Conservation (phyloP, 345 rosid species). For the Rhodamnia argentea region DNA sequence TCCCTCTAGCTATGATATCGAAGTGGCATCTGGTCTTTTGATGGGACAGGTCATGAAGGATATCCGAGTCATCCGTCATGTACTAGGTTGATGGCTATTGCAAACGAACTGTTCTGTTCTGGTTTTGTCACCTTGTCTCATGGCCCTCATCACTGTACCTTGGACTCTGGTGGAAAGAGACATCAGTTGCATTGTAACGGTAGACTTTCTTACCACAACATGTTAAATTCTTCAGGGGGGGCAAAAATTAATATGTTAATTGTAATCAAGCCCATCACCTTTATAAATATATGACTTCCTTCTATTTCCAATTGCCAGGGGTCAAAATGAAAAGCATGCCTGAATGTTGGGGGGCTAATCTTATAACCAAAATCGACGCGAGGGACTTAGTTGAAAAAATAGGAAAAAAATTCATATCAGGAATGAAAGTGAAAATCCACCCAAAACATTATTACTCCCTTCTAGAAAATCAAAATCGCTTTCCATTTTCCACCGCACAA, state of each 20-base stretch:
- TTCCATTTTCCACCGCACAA: background rate
- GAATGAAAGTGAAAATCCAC: background rate
- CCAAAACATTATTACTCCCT: background rate
- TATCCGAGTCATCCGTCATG: background rate
- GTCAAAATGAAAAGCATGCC: background rate
- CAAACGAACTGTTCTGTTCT: background rate
- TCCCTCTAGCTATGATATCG: background rate
- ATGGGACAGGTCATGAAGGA: background rate
- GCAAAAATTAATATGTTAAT: too few species aligned
- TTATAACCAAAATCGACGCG: background rate
- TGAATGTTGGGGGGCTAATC: background rate
- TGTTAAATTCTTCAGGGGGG: background rate
- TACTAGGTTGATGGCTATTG: background rate
- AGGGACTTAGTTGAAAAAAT: background rate
- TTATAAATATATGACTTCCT: too few species aligned
- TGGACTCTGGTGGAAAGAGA: background rate
- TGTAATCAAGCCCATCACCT: too few species aligned
- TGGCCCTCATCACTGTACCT: background rate
- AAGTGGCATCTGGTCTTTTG: background rate
- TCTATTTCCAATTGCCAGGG: background rate
- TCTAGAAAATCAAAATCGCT: background rate
- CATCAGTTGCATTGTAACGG: background rate
- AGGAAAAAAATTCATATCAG: background rate
- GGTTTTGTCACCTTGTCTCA: background rate
- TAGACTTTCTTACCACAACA: background rate